A percentile compares a stretch with the other conserved stretches of the same genome.
phyloP scores from a whole-genome alignment of 139 green algal species.

The Eudorina sp. region DNA sequence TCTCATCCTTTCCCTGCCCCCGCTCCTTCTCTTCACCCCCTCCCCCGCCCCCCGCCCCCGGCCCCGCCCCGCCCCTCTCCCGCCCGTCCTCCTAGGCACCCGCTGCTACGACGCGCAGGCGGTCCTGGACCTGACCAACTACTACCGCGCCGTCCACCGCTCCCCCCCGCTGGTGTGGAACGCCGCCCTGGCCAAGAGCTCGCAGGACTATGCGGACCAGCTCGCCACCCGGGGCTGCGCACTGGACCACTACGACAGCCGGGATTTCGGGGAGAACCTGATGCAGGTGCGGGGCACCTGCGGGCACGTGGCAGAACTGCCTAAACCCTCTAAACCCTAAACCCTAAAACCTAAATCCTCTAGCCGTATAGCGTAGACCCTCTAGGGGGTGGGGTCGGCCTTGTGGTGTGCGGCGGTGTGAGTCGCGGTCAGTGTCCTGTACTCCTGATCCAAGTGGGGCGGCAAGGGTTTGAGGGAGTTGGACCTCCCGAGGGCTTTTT shows the following conservation, averaged over 20 bases:
- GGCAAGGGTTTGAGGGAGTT: no score
- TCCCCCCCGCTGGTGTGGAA: neutral
- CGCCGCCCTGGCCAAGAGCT: neutral
- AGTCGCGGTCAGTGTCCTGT: no score
- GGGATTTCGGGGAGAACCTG: neutral
- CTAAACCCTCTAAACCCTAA: no score
- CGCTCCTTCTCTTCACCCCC: no score
- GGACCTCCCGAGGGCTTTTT: no score
- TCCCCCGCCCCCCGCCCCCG: neutral
- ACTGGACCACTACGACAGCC: neutral
- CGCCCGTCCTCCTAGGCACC: neutral
- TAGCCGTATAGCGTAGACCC: no score
- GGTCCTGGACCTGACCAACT: neutral
- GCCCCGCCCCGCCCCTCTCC: neutral
- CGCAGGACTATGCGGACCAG: neutral
- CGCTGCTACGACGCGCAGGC: neutral
- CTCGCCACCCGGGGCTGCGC: neutral
- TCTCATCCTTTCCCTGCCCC: neutral
- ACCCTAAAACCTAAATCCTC: no score
- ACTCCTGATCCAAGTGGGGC: no score
- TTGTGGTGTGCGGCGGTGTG: no score
- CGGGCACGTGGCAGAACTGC: no score
- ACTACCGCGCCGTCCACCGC: neutral
- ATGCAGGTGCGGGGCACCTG: slow-evolving; percentile 7
- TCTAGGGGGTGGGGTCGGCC: no score